Evolutionary conservation across 257 asterid species (phyloP).

Genomic region (Nicotiana benthamiana): DNA sequence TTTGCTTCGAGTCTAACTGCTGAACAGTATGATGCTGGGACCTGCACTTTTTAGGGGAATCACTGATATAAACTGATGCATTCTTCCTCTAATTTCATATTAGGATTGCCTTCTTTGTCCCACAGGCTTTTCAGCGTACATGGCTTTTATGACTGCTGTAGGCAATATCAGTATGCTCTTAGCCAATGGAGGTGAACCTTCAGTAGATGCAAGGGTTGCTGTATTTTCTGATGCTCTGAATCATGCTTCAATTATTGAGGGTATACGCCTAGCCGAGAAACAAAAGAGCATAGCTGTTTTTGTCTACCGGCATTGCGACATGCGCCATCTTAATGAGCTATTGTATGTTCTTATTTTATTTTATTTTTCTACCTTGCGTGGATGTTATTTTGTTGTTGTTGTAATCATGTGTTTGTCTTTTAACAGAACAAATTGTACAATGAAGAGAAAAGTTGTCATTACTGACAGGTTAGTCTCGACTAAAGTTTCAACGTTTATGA

Average conservation of each 20-base stretch:
- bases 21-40: neutral
- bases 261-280: slow-evolving; percentile 90
- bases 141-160: slow-evolving; percentile 86
- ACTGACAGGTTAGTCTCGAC: slow-evolving; percentile 74
- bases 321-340: slow-evolving; percentile 72
- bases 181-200: slow-evolving; percentile 43
- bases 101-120: slow-evolving; percentile 99
- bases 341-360: slow-evolving; percentile 44
- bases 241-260: slow-evolving; percentile 98
- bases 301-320: slow-evolving; percentile 83
- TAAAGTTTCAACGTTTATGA: slow-evolving; percentile 3
- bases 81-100: slow-evolving; percentile 42
- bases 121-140: slow-evolving; percentile 99
- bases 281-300: slow-evolving; percentile 54
- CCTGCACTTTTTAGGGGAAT: neutral
- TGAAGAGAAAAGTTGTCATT: slow-evolving; percentile 88
- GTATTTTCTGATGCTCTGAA: slow-evolving; percentile 87
- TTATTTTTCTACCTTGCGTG: neutral
- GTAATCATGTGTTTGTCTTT: slow-evolving; percentile 12
- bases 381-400: slow-evolving; percentile 5
- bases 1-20: neutral
- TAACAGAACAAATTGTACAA: slow-evolving; percentile 73
- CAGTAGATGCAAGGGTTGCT: slow-evolving; percentile 57
- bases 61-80: slow-evolving; percentile 26
- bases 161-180: slow-evolving; percentile 63